Evolutionary conservation across 2,329 filamentous ascomycete species (phyloP).

Genomic region (Arthrobotrys sphaeroides): DNA sequence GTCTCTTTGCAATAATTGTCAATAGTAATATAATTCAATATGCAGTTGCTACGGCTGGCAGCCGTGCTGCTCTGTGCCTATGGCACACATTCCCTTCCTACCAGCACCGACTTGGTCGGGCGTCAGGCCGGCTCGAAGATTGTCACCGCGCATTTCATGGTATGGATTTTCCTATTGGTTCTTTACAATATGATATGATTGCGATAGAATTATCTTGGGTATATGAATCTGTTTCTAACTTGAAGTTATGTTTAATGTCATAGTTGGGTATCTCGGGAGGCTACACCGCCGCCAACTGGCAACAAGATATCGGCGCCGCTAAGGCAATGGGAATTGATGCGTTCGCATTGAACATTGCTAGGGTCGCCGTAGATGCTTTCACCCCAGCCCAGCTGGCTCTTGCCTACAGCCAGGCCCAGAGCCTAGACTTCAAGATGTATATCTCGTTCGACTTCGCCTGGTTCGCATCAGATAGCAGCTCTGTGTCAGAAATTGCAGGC

Average conservation of each 20-base stretch:
- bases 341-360: slow-evolving; percentile 60
- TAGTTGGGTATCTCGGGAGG: slow-evolving; percentile 59
- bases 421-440: slow-evolving; percentile 59
- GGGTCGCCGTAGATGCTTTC: slow-evolving; percentile 58
- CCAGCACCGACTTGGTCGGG: slow-evolving; percentile 9
- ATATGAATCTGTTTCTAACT: background rate
- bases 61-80: slow-evolving; percentile 44
- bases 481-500: slow-evolving; percentile 57
- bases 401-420: slow-evolving; percentile 60
- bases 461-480: slow-evolving; percentile 55
- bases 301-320: slow-evolving; percentile 59
- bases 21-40: slow-evolving; percentile 12
- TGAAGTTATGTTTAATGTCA: background rate
- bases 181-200: too few relatives aligned
- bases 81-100: slow-evolving; percentile 40
- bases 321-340: slow-evolving; percentile 61
- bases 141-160: slow-evolving; percentile 45
- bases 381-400: slow-evolving; percentile 58
- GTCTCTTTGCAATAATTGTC: background rate
- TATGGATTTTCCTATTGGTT: background rate
- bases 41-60: slow-evolving; percentile 31
- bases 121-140: slow-evolving; percentile 39
- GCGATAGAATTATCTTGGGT: too few relatives aligned
- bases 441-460: slow-evolving; percentile 60
- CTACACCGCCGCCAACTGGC: slow-evolving; percentile 59